A percentile compares a stretch with the other conserved stretches of the same genome.
phyloP scores from a whole-genome alignment of 2,329 filamentous ascomycete species.

The Cladosporium sp. region DNA sequence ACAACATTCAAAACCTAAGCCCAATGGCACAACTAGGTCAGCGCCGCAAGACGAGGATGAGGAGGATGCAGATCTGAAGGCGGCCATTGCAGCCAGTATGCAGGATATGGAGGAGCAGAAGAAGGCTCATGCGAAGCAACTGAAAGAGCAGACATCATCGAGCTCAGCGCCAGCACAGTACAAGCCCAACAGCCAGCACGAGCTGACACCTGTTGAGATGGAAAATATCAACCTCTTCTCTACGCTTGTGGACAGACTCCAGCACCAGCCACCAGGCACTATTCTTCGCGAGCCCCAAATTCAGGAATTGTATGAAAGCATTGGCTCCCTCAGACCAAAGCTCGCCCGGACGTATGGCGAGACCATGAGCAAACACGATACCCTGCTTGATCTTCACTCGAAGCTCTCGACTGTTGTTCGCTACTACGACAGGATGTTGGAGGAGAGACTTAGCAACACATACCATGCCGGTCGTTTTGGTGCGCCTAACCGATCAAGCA shows the following conservation, averaged over 20 bases:
- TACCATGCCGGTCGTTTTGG: slow-evolving; percentile 72
- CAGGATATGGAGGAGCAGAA: slow-evolving; percentile 99
- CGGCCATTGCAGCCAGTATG: slow-evolving; percentile 90
- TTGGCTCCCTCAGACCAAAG: slow-evolving; percentile 89
- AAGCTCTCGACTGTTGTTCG: slow-evolving; percentile 95
- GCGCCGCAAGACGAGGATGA: slow-evolving; percentile 61
- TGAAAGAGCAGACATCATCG: slow-evolving; percentile 68
- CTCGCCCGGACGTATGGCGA: slow-evolving; percentile 94
- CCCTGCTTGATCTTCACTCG: slow-evolving; percentile 87
- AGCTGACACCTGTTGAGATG: slow-evolving; percentile 87
- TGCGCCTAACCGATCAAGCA: slow-evolving; percentile 51
- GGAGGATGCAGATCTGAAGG: slow-evolving; percentile 89
- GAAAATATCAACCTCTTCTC: slow-evolving; percentile 98
- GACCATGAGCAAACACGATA: slow-evolving; percentile 99
- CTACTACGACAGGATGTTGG: slow-evolving; percentile 97
- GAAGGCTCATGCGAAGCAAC: slow-evolving; percentile 77
- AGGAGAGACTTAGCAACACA: slow-evolving; percentile 89
- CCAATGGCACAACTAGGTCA: slow-evolving; percentile 17
- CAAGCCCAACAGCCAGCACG: slow-evolving; percentile 87
- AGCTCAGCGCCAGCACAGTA: slow-evolving; percentile 52
- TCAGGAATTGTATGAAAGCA: slow-evolving; percentile 96
- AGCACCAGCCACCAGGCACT: slow-evolving; percentile 92
- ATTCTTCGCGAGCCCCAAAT: slow-evolving; percentile 97
- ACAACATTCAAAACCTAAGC: slow-evolving; percentile 31
- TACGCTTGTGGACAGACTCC: slow-evolving; percentile 88